Percentiles rank a stretch among this genome's conserved stretches.
Conservation (phyloP, 2,329 filamentous ascomycete species). For the Macrophomina tecta region DNA sequence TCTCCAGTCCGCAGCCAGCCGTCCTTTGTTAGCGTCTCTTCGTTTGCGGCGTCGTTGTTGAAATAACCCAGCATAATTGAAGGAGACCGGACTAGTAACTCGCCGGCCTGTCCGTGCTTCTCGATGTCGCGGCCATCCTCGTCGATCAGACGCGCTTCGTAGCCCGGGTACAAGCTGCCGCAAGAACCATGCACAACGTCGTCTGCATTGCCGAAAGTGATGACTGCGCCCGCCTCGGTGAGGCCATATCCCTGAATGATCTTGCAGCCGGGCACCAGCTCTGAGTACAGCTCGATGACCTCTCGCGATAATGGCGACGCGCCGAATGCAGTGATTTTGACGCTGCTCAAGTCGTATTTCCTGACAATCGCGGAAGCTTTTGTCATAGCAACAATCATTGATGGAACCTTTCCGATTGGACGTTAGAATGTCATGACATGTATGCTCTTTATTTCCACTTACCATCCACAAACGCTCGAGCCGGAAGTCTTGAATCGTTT, state of each 20-base stretch:
- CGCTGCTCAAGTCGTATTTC: slow-evolving; percentile 14
- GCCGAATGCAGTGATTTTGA: slow-evolving; percentile 5
- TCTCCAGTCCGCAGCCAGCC: slow-evolving; percentile 77
- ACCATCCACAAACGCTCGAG: slow-evolving; percentile 17
- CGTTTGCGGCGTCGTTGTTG: slow-evolving; percentile 71
- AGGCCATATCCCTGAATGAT: slow-evolving; percentile 18
- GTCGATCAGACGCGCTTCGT: slow-evolving; percentile 69
- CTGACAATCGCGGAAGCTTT: background rate
- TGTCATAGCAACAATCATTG: slow-evolving; percentile 7
- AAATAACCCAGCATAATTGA: slow-evolving; percentile 80
- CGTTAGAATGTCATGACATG: background rate
- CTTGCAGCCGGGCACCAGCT: background rate
- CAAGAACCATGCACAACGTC: slow-evolving; percentile 5
- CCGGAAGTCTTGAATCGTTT: slow-evolving; percentile 12
- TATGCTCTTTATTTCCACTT: background rate
- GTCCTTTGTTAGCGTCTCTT: slow-evolving; percentile 64
- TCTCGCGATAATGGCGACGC: slow-evolving; percentile 8
- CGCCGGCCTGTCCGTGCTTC: slow-evolving; percentile 61
- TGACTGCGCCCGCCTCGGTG: slow-evolving; percentile 3
- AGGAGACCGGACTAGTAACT: slow-evolving; percentile 75
- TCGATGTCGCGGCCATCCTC: slow-evolving; percentile 60
- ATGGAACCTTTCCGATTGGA: background rate
- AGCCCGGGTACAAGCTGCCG: slow-evolving; percentile 61
- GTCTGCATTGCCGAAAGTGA: background rate
- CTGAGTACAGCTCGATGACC: background rate